Evolutionary conservation across 2,329 filamentous ascomycete species (phyloP).

Genomic region (Keithomyces neogunnii): DNA sequence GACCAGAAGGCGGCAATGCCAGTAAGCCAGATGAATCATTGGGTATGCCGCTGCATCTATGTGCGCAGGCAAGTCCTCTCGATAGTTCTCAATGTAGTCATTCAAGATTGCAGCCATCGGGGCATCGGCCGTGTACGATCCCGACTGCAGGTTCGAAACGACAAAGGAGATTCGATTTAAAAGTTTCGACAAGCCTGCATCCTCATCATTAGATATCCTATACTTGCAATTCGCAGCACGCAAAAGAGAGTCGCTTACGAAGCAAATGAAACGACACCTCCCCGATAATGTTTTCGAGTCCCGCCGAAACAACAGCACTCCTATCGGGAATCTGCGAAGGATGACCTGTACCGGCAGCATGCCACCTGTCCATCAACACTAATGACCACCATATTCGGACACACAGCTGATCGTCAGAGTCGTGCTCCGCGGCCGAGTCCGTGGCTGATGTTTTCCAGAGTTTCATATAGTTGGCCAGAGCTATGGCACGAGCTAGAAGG

Average conservation of each 20-base stretch:
- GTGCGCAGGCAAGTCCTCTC: conserved; percentile 52
- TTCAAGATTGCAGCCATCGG: conserved; percentile 24
- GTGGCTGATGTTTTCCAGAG: conserved; percentile 38
- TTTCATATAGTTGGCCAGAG: conserved; percentile 56
- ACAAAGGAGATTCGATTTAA: conserved; percentile 33
- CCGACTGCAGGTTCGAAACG: conserved; percentile 26
- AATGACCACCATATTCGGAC: conserved; percentile 65
- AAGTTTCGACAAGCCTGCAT: conserved; percentile 46
- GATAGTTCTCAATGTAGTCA: conserved; percentile 49
- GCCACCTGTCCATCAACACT: conserved; percentile 64
- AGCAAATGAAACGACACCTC: conserved; percentile 56
- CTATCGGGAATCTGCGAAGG: conserved; percentile 55
- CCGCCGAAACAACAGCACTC: conserved; percentile 49
- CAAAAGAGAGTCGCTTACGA: conserved; percentile 37
- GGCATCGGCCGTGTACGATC: conserved; percentile 24
- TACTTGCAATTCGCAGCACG: neutral
- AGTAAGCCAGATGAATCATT: conserved; percentile 58
- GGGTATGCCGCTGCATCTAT: conserved; percentile 44
- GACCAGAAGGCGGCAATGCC: conserved; percentile 58
- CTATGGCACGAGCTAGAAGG: conserved; percentile 57
- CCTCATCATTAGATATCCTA: neutral
- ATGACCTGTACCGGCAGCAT: conserved; percentile 57
- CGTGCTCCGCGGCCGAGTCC: conserved; percentile 40
- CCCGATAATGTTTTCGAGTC: conserved; percentile 52
- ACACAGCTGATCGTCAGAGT: conserved; percentile 54